A percentile compares a stretch with the other conserved stretches of the same genome.
Evolutionary conservation across 805 yeast species (phyloP).

Genomic region (Hanseniaspora occidentalis): DNA sequence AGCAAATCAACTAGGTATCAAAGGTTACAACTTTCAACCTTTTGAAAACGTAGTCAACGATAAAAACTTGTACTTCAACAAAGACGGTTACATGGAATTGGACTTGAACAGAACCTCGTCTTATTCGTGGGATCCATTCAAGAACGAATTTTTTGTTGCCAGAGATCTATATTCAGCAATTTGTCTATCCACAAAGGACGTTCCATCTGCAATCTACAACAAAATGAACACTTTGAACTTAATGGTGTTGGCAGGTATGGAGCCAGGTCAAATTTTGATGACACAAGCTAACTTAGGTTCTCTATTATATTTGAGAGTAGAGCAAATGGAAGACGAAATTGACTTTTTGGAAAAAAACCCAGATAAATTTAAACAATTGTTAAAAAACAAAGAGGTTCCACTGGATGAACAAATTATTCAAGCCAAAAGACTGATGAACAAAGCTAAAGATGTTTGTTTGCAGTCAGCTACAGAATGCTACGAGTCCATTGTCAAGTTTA

Average conservation of each 20-base stretch:
- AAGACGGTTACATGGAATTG: constrained; percentile 21
- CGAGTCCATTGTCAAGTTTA: constrained; percentile 30
- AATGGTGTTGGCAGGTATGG: constrained; percentile 63
- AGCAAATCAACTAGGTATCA: neutral
- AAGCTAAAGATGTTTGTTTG: constrained; percentile 20
- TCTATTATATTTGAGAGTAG: constrained; percentile 53
- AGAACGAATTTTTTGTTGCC: constrained; percentile 66
- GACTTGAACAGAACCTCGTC: constrained; percentile 29
- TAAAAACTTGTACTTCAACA: constrained; percentile 17
- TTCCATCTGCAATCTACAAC: constrained; percentile 44
- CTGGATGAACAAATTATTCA: constrained; percentile 6
- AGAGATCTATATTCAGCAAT: constrained; percentile 66
- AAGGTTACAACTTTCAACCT: constrained; percentile 5
- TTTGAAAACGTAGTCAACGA: constrained; percentile 20
- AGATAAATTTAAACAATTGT: constrained; percentile 12
- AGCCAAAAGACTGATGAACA: constrained; percentile 15
- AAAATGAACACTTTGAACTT: constrained; percentile 53
- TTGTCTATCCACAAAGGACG: constrained; percentile 57
- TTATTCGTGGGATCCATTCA: constrained; percentile 54
- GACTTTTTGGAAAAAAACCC: constrained; percentile 19
- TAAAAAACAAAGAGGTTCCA: constrained; percentile 15
- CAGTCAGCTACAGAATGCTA: constrained; percentile 29
- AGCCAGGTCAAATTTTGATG: constrained; percentile 49
- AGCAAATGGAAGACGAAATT: constrained; percentile 41
- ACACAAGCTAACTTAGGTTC: constrained; percentile 64